Base-by-base conservation (phyloP, 2,329 filamentous ascomycete species). In the Escovopsis sp. region DNA sequence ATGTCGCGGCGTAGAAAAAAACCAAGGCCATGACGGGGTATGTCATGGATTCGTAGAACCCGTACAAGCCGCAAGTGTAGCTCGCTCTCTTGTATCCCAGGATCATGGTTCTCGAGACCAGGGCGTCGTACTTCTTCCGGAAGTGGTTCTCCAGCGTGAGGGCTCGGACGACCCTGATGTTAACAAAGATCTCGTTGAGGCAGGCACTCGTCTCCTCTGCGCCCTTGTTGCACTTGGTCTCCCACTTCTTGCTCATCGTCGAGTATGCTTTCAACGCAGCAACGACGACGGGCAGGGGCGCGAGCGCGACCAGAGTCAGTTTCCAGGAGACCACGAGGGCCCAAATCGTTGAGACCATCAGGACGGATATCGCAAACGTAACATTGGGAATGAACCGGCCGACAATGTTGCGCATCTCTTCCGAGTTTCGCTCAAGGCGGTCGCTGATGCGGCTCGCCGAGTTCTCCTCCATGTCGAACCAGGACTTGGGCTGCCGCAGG, bases 361-460 rank as follows among this genome's bases (percentile, higher is more conserved):
- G 69, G 70, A 94, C 88, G 41, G 76, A 61, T 0, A 68, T 55
- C 4, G 83, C 78, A 9, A 81, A 74, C 12, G 88, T 67, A 1
- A 82, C 59, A 42, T 82, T 75, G 1, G 82, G 81, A 1, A 80
- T 69, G 53, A 94, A 94, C 2, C 82, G 75, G 2, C 84, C 82
- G 0, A 94, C 69, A 0, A 96, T 65, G 51, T 85, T 87, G 8
- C 84, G 75, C 75, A 91, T 88, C 55, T 94, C 86, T 56, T 96
- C 87, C 0, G 82, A 83, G 52, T 85, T 84, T 12, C 82, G 74
- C 53, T 94, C 85, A 0, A 96, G 70, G 37, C 73, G 81, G 46
- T 85, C 78, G 1, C 71, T 77, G 36, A 96, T 68, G 2, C 70
- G 68, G 1, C 69, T 66, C 0, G 81, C 65, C 0, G 72, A 75